phyloP scores from a whole-genome alignment of 2,329 filamentous ascomycete species.

The Tympanopsis confertula region DNA sequence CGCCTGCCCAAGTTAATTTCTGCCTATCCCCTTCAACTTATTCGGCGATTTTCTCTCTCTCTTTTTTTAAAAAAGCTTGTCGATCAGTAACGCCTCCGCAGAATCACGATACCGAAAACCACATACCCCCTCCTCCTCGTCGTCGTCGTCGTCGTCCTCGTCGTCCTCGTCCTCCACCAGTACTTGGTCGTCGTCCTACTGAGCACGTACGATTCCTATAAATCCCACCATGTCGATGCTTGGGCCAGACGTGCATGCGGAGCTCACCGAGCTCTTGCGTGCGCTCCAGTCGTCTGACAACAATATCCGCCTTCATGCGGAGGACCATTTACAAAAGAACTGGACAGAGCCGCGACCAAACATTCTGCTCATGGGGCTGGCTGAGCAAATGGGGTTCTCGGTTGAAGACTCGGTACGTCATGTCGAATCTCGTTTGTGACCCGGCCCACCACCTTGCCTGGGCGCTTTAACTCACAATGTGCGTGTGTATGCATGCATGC shows the following conservation, averaged over 20 bases:
- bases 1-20: too few species aligned
- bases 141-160: too few species aligned
- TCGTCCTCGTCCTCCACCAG: too few species aligned
- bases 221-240: conserved; percentile 78
- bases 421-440: conserved; percentile 8
- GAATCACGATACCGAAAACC: too few species aligned
- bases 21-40: too few species aligned
- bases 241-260: conserved; percentile 69
- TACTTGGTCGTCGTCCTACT: too few species aligned
- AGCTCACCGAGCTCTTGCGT: conserved; percentile 75
- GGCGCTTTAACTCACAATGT: conserved; percentile 2
- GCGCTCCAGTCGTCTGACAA: conserved; percentile 88
- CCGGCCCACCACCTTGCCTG: not conserved
- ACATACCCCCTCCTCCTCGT: too few species aligned
- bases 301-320: conserved; percentile 68
- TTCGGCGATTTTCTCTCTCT: too few species aligned
- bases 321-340: conserved; percentile 80
- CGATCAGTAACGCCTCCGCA: too few species aligned
- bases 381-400: conserved; percentile 78
- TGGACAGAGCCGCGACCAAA: conserved; percentile 78
- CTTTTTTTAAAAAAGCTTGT: too few species aligned
- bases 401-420: conserved; percentile 57
- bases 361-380: conserved; percentile 82
- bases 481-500: too few species aligned
- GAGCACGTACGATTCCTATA: too few species aligned